phyloP scores from a whole-genome alignment of 2,329 filamentous ascomycete genomes.

The Neurospora sp. region DNA sequence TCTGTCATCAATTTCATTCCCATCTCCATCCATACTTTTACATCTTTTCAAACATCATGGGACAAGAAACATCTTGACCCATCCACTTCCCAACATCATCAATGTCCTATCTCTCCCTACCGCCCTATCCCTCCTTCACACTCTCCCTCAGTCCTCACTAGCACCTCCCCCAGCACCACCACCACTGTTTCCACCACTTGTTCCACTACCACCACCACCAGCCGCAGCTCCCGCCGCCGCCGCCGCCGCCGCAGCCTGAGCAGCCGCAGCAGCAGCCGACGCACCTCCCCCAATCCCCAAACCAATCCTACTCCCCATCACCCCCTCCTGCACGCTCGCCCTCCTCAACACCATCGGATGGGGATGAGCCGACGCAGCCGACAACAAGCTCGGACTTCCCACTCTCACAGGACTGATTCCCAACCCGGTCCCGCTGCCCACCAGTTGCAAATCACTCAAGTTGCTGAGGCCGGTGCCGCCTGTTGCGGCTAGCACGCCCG shows the following conservation, averaged over 20 bases:
- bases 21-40: not conserved
- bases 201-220: not conserved
- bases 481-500: conserved; percentile 36
- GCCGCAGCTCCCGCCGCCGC: not conserved
- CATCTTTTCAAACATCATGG: not conserved
- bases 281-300: conserved; percentile 1
- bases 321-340: conserved; percentile 35
- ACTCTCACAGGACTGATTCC: conserved; percentile 20
- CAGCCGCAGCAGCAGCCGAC: not conserved
- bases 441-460: not conserved
- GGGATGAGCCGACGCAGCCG: conserved; percentile 18
- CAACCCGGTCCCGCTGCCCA: not conserved
- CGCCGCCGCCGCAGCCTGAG: not conserved
- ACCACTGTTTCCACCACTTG: not conserved
- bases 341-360: conserved; percentile 31
- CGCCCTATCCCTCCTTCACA: not conserved
- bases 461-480: conserved; percentile 19
- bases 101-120: no score
- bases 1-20: not conserved
- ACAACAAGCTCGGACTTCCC: conserved; percentile 33
- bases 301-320: conserved; percentile 15
- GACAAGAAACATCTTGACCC: not conserved
- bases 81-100: not conserved
- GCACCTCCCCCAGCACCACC: not conserved
- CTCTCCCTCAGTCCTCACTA: not conserved